Evolutionary conservation across 2,329 filamentous ascomycete genomes (phyloP), one percentile per base, ranked within the genome.

Genomic region (Septoria petroselini): DNA sequence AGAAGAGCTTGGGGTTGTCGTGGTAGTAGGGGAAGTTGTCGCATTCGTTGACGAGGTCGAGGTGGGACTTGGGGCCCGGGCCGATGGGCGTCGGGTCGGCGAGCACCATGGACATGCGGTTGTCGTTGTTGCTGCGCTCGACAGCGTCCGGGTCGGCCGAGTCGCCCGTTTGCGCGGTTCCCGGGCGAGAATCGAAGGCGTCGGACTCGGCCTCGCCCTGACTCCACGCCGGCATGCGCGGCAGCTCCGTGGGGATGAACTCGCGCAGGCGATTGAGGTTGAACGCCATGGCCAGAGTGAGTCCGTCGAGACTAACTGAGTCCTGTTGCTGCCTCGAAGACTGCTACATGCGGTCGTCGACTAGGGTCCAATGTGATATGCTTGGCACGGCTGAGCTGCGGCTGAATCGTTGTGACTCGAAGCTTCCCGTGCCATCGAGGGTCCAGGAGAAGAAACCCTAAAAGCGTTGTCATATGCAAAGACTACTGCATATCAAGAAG

Each of bases 21-120:
- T 84, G 76, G 48, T 79, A 76, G 70, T 94, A 88, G 1, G 90
- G 90, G 64, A 95, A 95, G 63, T 71, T 76, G 65, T 82, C 79
- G 69, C 77, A 80, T 67, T 81, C 77, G 44, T 74, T 70, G 40
- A 82, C 66, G 19, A 82, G 69, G 43, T 81, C 76, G 41, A 82
- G 69, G 56, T 80, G 76, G 19, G 74, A 73, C 53, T 67, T 68
- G 2, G 67, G 67, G 4, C 64, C 62, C 6, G 58, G 41, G 2
- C 53, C 35, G 15, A 66, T 62, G 7, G 65, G 64, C 18, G 42
- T 52, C 9, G 67, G 67, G 11, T 66, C 62, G 14, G 56, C 58
- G 3, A 62, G 38, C 2, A 50, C 37, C 40, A 64, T 55, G 18
- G 42, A 57, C 19, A 57, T 52, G 9, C 56, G 48, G n/a, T 31